Percentiles rank a stretch among this genome's conserved stretches.
These are phyloP conservation scores for Chenopodium album DNA, from an alignment of 148 eudicot genomes.

Conservation along the genomic window DNA sequence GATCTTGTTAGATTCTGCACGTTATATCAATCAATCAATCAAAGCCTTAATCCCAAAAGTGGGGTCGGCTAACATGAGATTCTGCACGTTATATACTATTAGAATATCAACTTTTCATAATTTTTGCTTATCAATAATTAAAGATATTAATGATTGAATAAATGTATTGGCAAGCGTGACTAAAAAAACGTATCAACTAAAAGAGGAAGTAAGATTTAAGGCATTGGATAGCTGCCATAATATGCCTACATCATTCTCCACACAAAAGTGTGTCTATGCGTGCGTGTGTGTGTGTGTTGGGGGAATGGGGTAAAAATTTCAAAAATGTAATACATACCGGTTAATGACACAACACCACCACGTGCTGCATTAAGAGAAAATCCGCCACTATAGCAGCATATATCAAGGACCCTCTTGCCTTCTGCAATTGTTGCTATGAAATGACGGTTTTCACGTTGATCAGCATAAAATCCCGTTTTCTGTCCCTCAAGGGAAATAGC, in stretches of 20 bases:
- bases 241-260: neutral
- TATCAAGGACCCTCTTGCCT: constrained; percentile 75
- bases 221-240: neutral
- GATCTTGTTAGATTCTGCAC: too few relatives aligned
- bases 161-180: too few relatives aligned
- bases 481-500: constrained; percentile 82
- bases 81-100: too few relatives aligned
- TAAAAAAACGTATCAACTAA: too few relatives aligned
- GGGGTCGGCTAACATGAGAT: too few relatives aligned
- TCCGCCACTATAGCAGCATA: constrained; percentile 95
- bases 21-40: too few relatives aligned
- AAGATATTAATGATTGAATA: too few relatives aligned
- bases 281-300: neutral
- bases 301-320: neutral
- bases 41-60: too few relatives aligned
- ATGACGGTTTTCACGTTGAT: constrained; percentile 93
- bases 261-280: too few relatives aligned
- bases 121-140: too few relatives aligned
- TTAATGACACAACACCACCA: constrained; percentile 76
- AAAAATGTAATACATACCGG: constrained; percentile 44
- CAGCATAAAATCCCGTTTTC: constrained; percentile 95
- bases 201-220: neutral
- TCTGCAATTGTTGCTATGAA: constrained; percentile 65
- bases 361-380: constrained; percentile 84
- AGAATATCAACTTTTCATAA: too few relatives aligned